A percentile compares a stretch with the other conserved stretches of the same genome.
phyloP scores from a whole-genome alignment of 192 early-diverging fungal genomes.

The Glomus cerebriforme region DNA sequence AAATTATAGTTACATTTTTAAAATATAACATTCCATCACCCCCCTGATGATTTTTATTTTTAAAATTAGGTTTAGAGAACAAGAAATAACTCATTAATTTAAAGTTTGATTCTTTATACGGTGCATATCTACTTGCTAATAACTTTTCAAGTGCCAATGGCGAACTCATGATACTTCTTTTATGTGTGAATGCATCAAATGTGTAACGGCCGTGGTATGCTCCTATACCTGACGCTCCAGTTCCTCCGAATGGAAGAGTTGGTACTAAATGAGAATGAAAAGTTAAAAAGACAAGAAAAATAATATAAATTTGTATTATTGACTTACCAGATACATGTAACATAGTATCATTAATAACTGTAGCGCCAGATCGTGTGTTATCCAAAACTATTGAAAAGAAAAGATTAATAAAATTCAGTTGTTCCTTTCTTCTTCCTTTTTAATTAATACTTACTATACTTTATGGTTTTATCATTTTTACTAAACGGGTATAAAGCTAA shows the following conservation, averaged over 20 bases:
- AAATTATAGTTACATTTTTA: neutral
- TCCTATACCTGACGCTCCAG: conserved; percentile 84
- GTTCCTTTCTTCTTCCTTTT: neutral
- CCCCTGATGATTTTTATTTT: neutral
- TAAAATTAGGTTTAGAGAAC: conserved; percentile 1
- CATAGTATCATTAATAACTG: conserved; percentile 79
- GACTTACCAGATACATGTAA: conserved; percentile 62
- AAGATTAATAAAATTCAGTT: neutral
- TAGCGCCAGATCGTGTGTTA: conserved; percentile 75
- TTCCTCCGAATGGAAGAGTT: conserved; percentile 85
- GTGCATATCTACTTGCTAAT: conserved; percentile 20
- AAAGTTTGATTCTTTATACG: neutral
- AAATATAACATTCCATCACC: neutral
- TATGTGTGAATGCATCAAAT: conserved; percentile 82
- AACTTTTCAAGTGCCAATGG: conserved; percentile 29
- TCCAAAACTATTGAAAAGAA: conserved; percentile 49
- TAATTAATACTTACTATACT: conserved; percentile 45
- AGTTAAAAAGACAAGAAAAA: neutral
- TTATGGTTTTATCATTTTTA: conserved; percentile 45
- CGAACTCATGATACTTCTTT: conserved; percentile 55
- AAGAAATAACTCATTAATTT: conserved; percentile 16
- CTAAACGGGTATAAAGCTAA: conserved; percentile 81
- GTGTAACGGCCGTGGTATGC: conserved; percentile 78
- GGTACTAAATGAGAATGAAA: conserved; percentile 33
- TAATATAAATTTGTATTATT: neutral